Base-by-base conservation (phyloP, 2,329 filamentous ascomycete species). In the Fusarium equiseti region DNA sequence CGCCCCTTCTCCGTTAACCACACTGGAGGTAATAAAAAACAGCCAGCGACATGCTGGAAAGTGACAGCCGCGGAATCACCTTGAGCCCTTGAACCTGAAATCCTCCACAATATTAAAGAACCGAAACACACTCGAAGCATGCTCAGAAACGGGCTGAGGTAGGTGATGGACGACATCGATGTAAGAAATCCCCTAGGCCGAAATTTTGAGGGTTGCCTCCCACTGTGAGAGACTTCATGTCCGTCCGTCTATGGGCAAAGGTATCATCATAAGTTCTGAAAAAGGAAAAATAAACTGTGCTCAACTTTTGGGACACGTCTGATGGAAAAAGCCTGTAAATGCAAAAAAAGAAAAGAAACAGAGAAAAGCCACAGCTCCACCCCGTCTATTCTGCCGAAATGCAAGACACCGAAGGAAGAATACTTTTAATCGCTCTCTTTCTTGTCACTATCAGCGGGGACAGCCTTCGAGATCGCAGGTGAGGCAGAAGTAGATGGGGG, bases 401-500 rank as follows among this genome's bases (percentile, higher is more conserved):
- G 81, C 82, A 82, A 79, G 78, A 81, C 78, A 79, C 78, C 78
- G 71, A 78, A 75, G 74, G 73, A 75, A 76, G 57, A 59, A 70
- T 67, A 70, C 57, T 73, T 71, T 78, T 75, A 81, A 75, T 83
- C 84, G 79, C 82, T 81, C 76, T 83, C 83, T 81, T 86, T 85
- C 80, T 89, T 89, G 75, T 83, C 85, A 65, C 78, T 83, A 77
- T 87, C 87, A 68, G 64, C 66, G 29, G 87, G 85, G 68, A 85
- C 85, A 68, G 85, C 86, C 83, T 92, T 92, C 70, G 89, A 82
- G 77, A 91, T 79, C 63, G 88, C 87, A 50, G 91, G 91, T 58
- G 91, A 92, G 61, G 88, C 89, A 70, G 89, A 84, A 51, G 89
- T 87, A 66, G 90, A 91, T 59, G 91, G 90, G 76, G 92, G 91